phyloP scores from a whole-genome alignment of 805 yeast genomes.

The Candida loeiensis region DNA sequence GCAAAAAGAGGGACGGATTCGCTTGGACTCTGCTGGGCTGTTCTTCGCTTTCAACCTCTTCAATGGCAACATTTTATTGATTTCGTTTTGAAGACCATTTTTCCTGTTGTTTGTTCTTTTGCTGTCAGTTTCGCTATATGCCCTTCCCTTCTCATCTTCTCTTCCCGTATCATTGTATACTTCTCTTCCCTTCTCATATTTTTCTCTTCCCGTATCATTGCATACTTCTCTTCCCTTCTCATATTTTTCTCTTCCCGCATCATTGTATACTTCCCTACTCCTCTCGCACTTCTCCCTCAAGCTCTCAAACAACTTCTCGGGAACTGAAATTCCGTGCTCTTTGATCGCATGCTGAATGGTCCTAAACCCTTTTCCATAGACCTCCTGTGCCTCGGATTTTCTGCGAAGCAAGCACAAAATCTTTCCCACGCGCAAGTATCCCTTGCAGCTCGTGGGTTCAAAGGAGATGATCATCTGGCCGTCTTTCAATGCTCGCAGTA shows the following conservation, averaged over 20 bases:
- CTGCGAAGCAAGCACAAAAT: constrained; percentile 22
- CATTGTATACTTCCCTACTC: too few species aligned
- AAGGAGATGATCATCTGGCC: constrained; percentile 28
- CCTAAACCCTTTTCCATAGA: constrained; percentile 35
- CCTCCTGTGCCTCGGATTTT: constrained; percentile 33
- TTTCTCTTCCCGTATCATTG: too few species aligned
- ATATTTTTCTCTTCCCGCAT: too few species aligned
- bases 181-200: too few species aligned
- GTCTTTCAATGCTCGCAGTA: constrained; percentile 34
- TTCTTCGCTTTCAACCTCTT: constrained; percentile 8
- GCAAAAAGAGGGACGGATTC: not conserved
- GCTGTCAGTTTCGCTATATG: too few species aligned
- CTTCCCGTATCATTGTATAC: too few species aligned
- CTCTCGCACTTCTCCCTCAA: constrained; percentile 25
- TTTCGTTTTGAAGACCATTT: not conserved
- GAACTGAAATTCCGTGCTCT: constrained; percentile 27
- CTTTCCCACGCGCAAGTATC: constrained; percentile 45
- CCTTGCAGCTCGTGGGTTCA: constrained; percentile 48
- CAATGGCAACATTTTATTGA: constrained; percentile 15
- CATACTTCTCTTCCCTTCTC: too few species aligned
- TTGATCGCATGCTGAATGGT: constrained; percentile 29
- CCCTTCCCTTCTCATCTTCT: constrained; percentile 11
- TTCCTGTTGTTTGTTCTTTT: not conserved
- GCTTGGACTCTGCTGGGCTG: not conserved
- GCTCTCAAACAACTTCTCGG: constrained; percentile 27